These are phyloP conservation scores for Neoscytalidium dimidiatum DNA, from an alignment of 2,329 filamentous ascomycete species.

Conservation along the genomic window DNA sequence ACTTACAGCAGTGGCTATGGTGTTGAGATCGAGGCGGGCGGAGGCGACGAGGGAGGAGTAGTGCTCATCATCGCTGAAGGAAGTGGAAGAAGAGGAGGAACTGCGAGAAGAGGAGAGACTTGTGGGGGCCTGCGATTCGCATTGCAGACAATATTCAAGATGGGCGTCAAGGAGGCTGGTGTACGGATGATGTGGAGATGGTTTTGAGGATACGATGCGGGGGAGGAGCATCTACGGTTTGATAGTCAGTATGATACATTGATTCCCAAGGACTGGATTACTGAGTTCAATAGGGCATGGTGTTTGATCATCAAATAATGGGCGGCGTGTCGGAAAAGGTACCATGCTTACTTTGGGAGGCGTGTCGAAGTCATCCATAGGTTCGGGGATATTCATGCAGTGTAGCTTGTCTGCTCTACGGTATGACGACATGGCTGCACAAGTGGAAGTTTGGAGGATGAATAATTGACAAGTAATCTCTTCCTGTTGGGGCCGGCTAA, in stretches of 20 bases:
- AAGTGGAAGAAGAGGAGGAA: neutral
- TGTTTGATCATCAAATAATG: neutral
- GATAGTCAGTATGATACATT: neutral
- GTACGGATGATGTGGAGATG: neutral
- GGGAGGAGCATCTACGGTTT: neutral
- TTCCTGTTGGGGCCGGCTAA: neutral
- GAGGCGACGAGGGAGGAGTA: neutral
- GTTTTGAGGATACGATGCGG: neutral
- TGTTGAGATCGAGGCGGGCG: neutral
- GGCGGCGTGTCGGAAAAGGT: too few species aligned
- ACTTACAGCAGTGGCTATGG: neutral
- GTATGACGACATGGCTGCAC: neutral
- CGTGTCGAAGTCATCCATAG: neutral
- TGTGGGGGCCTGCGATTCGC: neutral
- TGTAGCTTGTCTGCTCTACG: neutral
- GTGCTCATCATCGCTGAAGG: neutral
- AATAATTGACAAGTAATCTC: neutral
- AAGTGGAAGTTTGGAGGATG: neutral
- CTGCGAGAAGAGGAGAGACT: neutral
- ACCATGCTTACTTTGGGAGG: neutral
- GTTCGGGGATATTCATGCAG: neutral
- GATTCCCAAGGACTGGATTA: neutral
- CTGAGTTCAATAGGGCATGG: neutral
- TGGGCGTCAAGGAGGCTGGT: neutral
- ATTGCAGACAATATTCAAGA: neutral